Conservation (phyloP, 495 filamentous ascomycete species). For the Trypethelium eluteriae region DNA sequence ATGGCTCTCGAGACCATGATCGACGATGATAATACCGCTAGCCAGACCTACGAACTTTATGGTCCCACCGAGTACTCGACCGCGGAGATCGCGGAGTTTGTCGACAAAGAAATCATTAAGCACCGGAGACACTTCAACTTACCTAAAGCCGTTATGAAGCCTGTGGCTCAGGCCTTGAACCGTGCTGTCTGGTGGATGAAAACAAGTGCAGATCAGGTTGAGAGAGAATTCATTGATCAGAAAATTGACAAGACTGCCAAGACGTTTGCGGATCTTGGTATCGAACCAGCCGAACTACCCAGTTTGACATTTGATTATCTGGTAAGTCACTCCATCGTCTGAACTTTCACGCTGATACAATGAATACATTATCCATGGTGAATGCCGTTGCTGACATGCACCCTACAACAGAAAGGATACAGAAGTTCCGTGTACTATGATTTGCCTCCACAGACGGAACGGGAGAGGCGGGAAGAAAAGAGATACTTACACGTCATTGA, state of each 20-base stretch:
- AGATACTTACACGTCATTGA: slow-evolving; percentile 94
- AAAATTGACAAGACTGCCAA: slow-evolving; percentile 83
- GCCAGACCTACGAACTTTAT: slow-evolving; percentile 90
- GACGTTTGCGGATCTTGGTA: slow-evolving; percentile 89
- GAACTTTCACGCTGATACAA: too few species aligned
- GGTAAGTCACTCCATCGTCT: slow-evolving; percentile 46
- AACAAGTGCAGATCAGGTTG: slow-evolving; percentile 76
- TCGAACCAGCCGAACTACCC: slow-evolving; percentile 74
- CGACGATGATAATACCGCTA: slow-evolving; percentile 79
- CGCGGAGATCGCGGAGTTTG: slow-evolving; percentile 74
- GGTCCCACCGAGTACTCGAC: slow-evolving; percentile 89
- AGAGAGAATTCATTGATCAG: slow-evolving; percentile 92
- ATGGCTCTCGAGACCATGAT: slow-evolving; percentile 79
- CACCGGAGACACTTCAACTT: slow-evolving; percentile 84
- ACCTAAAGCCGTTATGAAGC: slow-evolving; percentile 70
- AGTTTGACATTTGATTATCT: slow-evolving; percentile 84
- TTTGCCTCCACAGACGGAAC: slow-evolving; percentile 86
- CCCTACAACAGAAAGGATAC: slow-evolving; percentile 60
- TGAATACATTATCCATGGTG: too few species aligned
- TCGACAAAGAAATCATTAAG: slow-evolving; percentile 89
- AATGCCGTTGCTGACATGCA: background rate
- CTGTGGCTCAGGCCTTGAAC: slow-evolving; percentile 64
- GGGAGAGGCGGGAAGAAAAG: slow-evolving; percentile 88
- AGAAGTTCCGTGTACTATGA: slow-evolving; percentile 79
- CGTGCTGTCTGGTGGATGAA: slow-evolving; percentile 79